Evolutionary conservation across 768 basidiomycete species (phyloP).

Genomic region (Leccinum barrowsii): DNA sequence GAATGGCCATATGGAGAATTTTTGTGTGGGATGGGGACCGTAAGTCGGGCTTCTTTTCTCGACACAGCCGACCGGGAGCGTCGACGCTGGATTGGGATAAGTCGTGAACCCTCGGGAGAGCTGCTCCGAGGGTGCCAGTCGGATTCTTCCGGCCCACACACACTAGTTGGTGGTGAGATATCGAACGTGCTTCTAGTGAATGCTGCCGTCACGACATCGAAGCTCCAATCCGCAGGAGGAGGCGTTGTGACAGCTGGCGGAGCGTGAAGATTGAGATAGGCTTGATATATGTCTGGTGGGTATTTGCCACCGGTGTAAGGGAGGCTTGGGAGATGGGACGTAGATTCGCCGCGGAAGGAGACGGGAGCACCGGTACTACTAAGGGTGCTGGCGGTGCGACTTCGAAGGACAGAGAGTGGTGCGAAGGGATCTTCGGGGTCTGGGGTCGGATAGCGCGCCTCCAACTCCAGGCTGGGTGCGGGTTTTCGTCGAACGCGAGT

Average conservation of each 20-base stretch:
- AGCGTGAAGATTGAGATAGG: constrained; percentile 16
- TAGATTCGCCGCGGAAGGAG: constrained; percentile 30
- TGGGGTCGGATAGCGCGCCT: constrained; percentile 58
- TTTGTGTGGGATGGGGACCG: constrained; percentile 20
- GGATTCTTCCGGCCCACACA: constrained; percentile 12
- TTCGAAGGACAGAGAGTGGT: constrained; percentile 61
- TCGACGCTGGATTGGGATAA: constrained; percentile 29
- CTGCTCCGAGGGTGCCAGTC: constrained; percentile 8
- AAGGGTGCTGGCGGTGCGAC: constrained; percentile 46
- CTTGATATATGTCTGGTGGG: constrained; percentile 32
- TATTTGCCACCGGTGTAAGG: constrained; percentile 32
- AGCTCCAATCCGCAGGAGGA: constrained; percentile 1
- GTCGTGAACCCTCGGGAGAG: constrained; percentile 9
- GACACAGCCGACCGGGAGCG: constrained; percentile 34
- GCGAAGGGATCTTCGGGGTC: constrained; percentile 72
- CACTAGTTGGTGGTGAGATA: constrained; percentile 9
- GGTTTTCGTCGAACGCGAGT: constrained; percentile 48
- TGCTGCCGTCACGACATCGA: constrained; percentile 17
- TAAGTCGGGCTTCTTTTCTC: constrained; percentile 29
- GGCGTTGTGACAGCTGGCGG: constrained; percentile 11
- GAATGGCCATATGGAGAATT: constrained; percentile 33
- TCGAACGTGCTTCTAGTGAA: constrained; percentile 24
- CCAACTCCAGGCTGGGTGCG: constrained; percentile 48
- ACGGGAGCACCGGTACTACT: constrained; percentile 27
- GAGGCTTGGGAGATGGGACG: constrained; percentile 28